Base-by-base conservation (phyloP, 148 eudicot genomes). In the Silene latifolia region DNA sequence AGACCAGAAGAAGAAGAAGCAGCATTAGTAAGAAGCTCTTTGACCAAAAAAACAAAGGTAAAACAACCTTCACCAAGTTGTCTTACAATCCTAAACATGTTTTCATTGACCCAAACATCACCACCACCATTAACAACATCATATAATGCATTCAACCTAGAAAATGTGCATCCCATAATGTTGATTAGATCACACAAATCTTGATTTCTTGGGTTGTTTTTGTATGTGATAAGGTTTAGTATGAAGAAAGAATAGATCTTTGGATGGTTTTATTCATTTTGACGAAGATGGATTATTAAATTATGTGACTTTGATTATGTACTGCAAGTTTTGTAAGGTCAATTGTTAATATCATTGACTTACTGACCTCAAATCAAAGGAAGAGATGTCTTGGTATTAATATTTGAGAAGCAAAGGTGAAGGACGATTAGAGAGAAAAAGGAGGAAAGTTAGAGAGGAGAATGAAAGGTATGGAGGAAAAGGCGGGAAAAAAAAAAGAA, bases 41-140 rank as follows among this genome's bases (percentile, higher is more conserved):
- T 96, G 76, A 96, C 99, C 76, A 96, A 89, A 75, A 53, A 96
- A 9, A 96, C 99, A 60, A 70, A 90, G 71, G 99, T 94, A 46
- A 96, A 92, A 17, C 97, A 98, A 72, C 97, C 99, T 82, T 95
- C 99, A 48, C 97, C 99, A 24, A 95, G 90, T 83, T 92, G 96
- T 72, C 94, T 80, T 0, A 90, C 63, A 69, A 95, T 77, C 83
- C 82, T 82, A 83, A 92, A 92, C 46, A 97, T 82, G 77, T 89
- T 92, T 59, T 95, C 94, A 42, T 95, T 95, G 90, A 95, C 92
- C 99, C 99, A 95, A 51, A 95, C 97, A 77, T 95, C 99, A 4
- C 93, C 98, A 17, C 90, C 95, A 0, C 93, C 93, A 77, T 89
- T 88, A 12, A 86, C 91, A 42, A 93, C 90, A 76, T 90, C 99